Conservation (phyloP, 2,329 filamentous ascomycete genomes). For the Verticillium klebahnii region DNA sequence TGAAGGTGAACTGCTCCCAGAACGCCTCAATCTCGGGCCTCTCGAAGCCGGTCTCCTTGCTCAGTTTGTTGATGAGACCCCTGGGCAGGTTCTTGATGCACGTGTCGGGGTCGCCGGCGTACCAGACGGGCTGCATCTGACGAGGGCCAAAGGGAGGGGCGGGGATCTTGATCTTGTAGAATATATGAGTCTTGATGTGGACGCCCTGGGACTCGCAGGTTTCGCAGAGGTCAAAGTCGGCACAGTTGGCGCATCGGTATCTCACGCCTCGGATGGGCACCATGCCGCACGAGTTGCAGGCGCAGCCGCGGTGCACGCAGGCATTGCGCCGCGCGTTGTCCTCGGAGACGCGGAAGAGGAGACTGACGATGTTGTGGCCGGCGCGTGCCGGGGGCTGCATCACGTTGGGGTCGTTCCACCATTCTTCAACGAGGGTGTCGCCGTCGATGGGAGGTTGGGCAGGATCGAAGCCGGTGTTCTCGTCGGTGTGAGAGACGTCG, state of each 20-base stretch:
- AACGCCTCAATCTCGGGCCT: constrained; percentile 84
- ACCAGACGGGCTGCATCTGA: constrained; percentile 79
- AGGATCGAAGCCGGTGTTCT: constrained; percentile 31
- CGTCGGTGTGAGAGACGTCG: constrained; percentile 37
- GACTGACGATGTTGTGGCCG: constrained; percentile 76
- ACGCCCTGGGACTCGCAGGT: constrained; percentile 76
- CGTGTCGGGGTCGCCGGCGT: constrained; percentile 77
- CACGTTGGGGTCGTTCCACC: constrained; percentile 43
- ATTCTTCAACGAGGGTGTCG: constrained; percentile 41
- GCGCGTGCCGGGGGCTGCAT: constrained; percentile 41
- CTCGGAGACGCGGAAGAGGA: constrained; percentile 89
- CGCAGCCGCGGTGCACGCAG: constrained; percentile 88
- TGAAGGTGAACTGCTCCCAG: constrained; percentile 95
- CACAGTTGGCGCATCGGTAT: constrained; percentile 92
- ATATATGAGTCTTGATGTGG: constrained; percentile 88
- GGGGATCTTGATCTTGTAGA: constrained; percentile 92
- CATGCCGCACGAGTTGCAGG: constrained; percentile 84
- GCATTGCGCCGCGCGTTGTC: constrained; percentile 85
- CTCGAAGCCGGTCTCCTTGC: constrained; percentile 72
- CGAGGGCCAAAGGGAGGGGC: constrained; percentile 78
- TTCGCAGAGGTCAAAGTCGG: constrained; percentile 94
- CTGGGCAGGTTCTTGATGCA: constrained; percentile 64
- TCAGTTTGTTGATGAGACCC: constrained; percentile 62
- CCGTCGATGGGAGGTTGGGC: constrained; percentile 25
- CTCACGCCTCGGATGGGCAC: constrained; percentile 87